These are phyloP conservation scores for Kwoniella shivajii DNA, from an alignment of 1,284 basidiomycete genomes.

Conservation along the genomic window DNA sequence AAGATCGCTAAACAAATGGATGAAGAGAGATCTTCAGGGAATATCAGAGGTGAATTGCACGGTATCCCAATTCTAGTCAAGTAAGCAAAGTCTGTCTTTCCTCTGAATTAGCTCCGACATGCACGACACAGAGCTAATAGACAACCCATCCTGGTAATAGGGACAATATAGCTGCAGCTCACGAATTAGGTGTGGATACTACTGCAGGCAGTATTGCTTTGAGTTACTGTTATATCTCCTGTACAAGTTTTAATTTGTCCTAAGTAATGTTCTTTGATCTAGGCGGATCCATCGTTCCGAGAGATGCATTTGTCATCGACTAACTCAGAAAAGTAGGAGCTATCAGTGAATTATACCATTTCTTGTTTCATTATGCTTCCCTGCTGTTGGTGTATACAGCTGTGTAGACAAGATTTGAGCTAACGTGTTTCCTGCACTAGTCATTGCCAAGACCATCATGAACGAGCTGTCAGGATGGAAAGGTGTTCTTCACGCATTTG, in stretches of 20 bases:
- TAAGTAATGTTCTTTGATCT: neutral
- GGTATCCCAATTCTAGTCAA: constrained; percentile 43
- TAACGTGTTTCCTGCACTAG: too few relatives aligned
- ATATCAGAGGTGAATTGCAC: constrained; percentile 21
- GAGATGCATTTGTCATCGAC: constrained; percentile 17
- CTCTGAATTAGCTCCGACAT: neutral
- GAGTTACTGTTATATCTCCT: neutral
- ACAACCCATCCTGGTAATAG: too few relatives aligned
- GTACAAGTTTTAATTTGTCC: neutral
- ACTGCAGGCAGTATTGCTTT: constrained; percentile 27
- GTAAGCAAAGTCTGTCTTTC: neutral
- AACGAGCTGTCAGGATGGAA: constrained; percentile 32
- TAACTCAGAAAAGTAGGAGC: constrained; percentile 29
- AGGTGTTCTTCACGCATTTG: constrained; percentile 1
- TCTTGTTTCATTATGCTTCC: too few relatives aligned
- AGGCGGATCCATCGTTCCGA: constrained; percentile 1
- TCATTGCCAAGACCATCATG: constrained; percentile 44
- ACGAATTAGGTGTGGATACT: constrained; percentile 29
- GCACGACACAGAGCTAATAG: too few relatives aligned
- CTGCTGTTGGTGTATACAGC: too few relatives aligned
- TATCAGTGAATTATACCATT: constrained; percentile 21
- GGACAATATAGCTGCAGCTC: constrained; percentile 36
- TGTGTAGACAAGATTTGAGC: too few relatives aligned
- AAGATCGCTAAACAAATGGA: constrained; percentile 24
- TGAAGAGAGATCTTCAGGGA: constrained; percentile 14